A percentile compares a stretch with the other conserved stretches of the same genome.
These are phyloP conservation scores for Mortierella sp. DNA, from an alignment of 371 early-diverging fungal species.

Conservation along the genomic window DNA sequence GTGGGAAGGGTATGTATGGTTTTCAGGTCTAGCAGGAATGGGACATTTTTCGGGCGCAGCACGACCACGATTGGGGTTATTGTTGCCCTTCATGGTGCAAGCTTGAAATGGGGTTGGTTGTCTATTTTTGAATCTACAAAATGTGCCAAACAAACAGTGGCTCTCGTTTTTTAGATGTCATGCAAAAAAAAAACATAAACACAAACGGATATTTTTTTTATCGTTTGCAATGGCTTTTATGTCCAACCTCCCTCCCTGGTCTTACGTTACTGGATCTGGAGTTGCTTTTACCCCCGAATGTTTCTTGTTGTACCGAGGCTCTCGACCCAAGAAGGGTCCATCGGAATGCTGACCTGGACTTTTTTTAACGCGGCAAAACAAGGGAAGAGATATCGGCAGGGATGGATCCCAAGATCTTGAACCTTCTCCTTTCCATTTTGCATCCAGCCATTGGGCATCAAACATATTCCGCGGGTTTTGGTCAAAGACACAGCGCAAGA, in stretches of 20 bases:
- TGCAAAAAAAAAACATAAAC: background rate
- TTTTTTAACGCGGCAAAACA: background rate
- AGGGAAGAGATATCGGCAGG: background rate
- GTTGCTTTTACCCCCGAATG: background rate
- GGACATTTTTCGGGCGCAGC: background rate
- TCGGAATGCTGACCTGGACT: slow-evolving; percentile 3
- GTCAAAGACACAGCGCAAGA: background rate
- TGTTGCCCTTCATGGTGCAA: background rate
- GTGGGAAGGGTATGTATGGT: background rate
- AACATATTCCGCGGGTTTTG: background rate
- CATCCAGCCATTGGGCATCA: background rate
- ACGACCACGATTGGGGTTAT: no score
- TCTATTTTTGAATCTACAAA: slow-evolving; percentile 5
- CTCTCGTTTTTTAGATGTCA: background rate
- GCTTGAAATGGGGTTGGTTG: background rate
- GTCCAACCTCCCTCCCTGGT: background rate
- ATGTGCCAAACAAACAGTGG: background rate
- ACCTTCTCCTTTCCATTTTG: background rate
- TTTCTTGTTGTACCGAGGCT: background rate
- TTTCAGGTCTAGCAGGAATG: background rate
- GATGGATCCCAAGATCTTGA: background rate
- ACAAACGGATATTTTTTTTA: background rate
- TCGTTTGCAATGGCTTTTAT: background rate
- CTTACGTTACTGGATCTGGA: background rate
- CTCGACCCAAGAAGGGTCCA: background rate